These are phyloP conservation scores for Amaranthus tricolor DNA, from an alignment of 179 eudicot species.

Conservation along the genomic window DNA sequence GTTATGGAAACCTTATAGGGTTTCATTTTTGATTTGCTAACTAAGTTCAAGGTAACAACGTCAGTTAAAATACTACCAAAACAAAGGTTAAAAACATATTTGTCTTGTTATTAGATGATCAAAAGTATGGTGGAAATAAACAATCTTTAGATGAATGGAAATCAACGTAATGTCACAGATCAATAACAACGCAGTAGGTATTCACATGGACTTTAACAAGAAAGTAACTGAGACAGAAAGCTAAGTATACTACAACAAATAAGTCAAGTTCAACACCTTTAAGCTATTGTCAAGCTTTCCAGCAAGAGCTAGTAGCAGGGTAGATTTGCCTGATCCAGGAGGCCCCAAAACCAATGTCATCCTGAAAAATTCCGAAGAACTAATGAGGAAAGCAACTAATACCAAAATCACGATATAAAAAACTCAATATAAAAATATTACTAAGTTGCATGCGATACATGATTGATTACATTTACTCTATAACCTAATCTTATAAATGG, in stretches of 20 bases:
- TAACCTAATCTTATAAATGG: neutral
- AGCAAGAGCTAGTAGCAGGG: slow-evolving; percentile 42
- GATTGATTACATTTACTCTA: neutral
- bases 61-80: neutral
- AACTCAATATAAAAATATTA: neutral
- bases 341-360: slow-evolving; percentile 47
- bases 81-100: neutral
- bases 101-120: neutral
- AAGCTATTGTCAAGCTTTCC: slow-evolving; percentile 40
- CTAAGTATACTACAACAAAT: neutral
- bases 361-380: slow-evolving; percentile 20
- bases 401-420: neutral
- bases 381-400: neutral
- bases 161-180: neutral
- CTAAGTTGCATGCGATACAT: neutral
- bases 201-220: neutral
- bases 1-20: neutral
- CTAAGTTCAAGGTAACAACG: neutral
- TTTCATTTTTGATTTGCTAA: neutral
- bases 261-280: slow-evolving; percentile 28
- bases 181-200: neutral
- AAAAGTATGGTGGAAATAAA: neutral
- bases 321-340: slow-evolving; percentile 48
- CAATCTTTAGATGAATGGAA: neutral
- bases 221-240: neutral